phyloP scores from a whole-genome alignment of 805 yeast genomes.

The Jamesozyma gamospora region DNA sequence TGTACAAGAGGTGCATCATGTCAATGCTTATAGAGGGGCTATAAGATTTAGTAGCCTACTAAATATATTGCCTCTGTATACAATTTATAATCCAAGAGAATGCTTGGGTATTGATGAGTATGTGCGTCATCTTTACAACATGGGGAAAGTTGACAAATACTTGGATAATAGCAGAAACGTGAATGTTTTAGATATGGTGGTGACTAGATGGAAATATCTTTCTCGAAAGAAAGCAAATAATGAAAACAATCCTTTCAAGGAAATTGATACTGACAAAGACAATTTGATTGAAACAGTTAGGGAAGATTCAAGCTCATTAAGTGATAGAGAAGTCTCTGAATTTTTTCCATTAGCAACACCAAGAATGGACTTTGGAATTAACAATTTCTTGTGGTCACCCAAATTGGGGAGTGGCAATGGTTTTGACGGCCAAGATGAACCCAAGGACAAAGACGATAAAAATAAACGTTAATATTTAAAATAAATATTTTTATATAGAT shows the following conservation, averaged over 20 bases:
- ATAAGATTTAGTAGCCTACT: conserved; percentile 56
- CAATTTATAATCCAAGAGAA: conserved; percentile 64
- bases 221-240: conserved; percentile 2
- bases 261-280: not conserved
- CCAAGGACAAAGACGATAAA: not conserved
- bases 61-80: conserved; percentile 62
- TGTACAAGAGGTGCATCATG: conserved; percentile 55
- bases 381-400: conserved; percentile 26
- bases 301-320: not conserved
- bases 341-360: conserved; percentile 13
- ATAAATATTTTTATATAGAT: no score
- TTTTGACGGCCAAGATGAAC: not conserved
- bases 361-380: conserved; percentile 19
- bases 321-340: not conserved
- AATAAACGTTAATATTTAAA: not conserved
- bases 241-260: not conserved
- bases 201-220: conserved; percentile 29
- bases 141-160: conserved; percentile 45
- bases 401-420: not conserved
- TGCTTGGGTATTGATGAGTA: conserved; percentile 67
- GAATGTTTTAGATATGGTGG: conserved; percentile 30
- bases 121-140: conserved; percentile 48
- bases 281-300: no score
- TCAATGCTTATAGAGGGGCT: conserved; percentile 50
- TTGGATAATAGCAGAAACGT: conserved; percentile 26